These are phyloP conservation scores for Fusarium pininemorale DNA, from an alignment of 2,329 filamentous ascomycete genomes.

Conservation along the genomic window DNA sequence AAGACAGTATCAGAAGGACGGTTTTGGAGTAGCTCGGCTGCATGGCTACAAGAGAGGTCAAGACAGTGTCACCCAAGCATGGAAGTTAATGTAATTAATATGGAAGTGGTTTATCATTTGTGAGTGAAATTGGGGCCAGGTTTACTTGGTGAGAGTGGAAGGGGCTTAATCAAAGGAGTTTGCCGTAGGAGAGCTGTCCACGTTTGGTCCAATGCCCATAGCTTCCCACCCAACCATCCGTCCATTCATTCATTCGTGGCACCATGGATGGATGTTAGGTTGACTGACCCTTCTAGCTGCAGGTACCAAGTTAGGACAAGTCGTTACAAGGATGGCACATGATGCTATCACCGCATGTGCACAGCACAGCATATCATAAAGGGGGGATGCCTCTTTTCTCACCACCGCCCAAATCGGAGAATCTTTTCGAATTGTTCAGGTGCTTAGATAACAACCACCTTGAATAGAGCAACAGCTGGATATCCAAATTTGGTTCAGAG, in stretches of 20 bases:
- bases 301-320: conserved; percentile 38
- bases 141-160: not conserved
- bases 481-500: conserved; percentile 13
- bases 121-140: conserved; percentile 18
- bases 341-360: conserved; percentile 10
- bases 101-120: conserved; percentile 18
- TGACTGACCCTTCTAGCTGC: conserved; percentile 28
- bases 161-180: not conserved
- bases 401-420: not conserved
- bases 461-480: conserved; percentile 1
- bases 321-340: conserved; percentile 19
- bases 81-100: not conserved
- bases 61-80: conserved; percentile 8
- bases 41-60: conserved; percentile 18
- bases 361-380: not conserved
- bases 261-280: conserved; percentile 15
- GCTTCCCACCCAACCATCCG: conserved; percentile 6
- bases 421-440: not conserved
- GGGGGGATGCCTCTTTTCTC: not conserved
- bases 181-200: not conserved
- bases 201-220: conserved; percentile 10
- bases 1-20: conserved; percentile 13
- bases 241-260: conserved; percentile 16
- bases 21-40: conserved; percentile 15
- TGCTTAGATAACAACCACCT: not conserved